Base-by-base conservation (phyloP, 371 early-diverging fungal species). In the Mucor irregularis region DNA sequence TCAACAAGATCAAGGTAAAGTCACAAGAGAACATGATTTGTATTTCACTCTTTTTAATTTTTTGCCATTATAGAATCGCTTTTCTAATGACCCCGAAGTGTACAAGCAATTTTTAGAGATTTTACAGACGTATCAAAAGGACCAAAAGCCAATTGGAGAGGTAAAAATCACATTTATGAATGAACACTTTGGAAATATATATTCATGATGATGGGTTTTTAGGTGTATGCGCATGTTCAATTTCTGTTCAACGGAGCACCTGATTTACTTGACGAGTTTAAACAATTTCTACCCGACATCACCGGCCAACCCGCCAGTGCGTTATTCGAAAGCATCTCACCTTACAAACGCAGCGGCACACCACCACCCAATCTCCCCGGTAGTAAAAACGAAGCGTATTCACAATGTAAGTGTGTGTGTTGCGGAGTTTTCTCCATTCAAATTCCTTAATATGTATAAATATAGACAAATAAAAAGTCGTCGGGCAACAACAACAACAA, bases 21-120 rank as follows among this genome's bases (percentile, higher is more conserved):
- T 50, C 31, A 56, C 19, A 19, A 55, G 37, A 37, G 49, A 61
- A 17, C 56, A 72, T 40, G 16, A 26, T 25, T 35, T 19, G 6
- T 13, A 95, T 62, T 96, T 98, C 66, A 89, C 90, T 55, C 93
- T 94, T 65, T 97, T 95, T 9, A n/a, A n/a, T n/a, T n/a, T n/a
- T n/a, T n/a, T n/a, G n/a, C n/a, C n/a, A 95, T 95, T 39, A 29
- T 48, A 54, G 89, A 94, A 89, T 61, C 90, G 95, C 6, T 98
- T 93, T 69, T 67, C 88, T 4, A 77, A 79, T 34, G 90, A 95
- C 49, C 96, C 96, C 0, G 98, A 96, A 16, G 88, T 86, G 8
- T 97, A 98, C 74, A 92, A 92, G 65, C 89, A 92, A 65, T 97
- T 98, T 66, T 61, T 98, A 43, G 98, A 96, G 63, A 93, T 97